Base-by-base conservation (phyloP, 805 yeast genomes). In the Starmerella bombicola region DNA sequence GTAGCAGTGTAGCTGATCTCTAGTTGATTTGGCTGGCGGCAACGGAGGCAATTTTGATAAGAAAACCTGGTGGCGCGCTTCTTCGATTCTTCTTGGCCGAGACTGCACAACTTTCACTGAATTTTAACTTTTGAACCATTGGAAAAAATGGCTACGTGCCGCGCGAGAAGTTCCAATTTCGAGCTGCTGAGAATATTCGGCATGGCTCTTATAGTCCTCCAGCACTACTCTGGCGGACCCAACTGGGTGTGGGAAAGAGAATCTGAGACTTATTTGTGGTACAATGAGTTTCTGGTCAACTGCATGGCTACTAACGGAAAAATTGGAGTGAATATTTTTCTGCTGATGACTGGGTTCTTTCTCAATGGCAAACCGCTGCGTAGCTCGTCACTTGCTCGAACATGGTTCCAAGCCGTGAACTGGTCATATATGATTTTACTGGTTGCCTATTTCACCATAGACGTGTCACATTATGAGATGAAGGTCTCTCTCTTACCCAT, bases 321-420 rank as follows among this genome's bases (percentile, higher is more conserved):
- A 19, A 31, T 42, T 10, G 46, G 46, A 8, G 48, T 45, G 10
- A 21, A 37, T 31, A 32, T 45, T 2, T 45, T 45, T 19, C 32
- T 45, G 5, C 33, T 45, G 31, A 23, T 45, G 22, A 41, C 43
- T 2, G 48, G 48, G 2, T 45, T 35, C 35, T 45, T 45, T 33
- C 35, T 42, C 9, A 45, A 38, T 16, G 45, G 43, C 4, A 20
- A 17, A 17, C 33, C 37, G 4, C 31, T 45, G 13, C 37, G 35
- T 32, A 21, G 38, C 2, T 16, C 33, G 16, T 37, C 46, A 5
- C 17, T 45, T 7, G 42, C 38, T 10, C 28, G 48, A 3, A 45
- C 46, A 5, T 45, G 48, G 48, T 28, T 34, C 18, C 48, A 45
- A 20, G 28, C 43, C 6, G 16, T 26, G 10, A 34, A 17, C 17